Base-by-base conservation (phyloP, 352 stramenopile species). In the Globisporangium lucens region DNA sequence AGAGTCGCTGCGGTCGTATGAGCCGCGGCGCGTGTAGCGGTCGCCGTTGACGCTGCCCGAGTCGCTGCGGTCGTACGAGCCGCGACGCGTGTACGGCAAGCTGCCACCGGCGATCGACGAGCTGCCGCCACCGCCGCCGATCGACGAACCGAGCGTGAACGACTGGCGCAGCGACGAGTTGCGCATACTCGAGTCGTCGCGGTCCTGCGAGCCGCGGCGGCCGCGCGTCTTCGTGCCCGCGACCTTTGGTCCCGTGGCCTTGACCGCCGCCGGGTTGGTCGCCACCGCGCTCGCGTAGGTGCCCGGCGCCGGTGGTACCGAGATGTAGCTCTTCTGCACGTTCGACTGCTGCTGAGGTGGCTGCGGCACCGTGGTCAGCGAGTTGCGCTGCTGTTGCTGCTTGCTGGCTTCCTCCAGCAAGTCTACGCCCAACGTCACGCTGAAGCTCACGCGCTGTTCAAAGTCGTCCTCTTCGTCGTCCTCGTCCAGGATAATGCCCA, bases 381-480 rank as follows among this genome's bases (percentile, higher is more conserved):
- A 92, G 53, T 67, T 59, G 47, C 83, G 83, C 72, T 82, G 68
- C 43, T 79, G 69, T 60, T 90, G 69, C 62, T 90, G 79, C 73
- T 89, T 81, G 73, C 81, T 89, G 20, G 80, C 81, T 52, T 93
- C 84, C 29, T 93, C 85, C 5, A 79, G 15, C 29, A 87, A 62
- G 49, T 93, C 83, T 17, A 90, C 73, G 60, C 77, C 80, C 15
- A 95, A 80, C 61, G 87, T 95, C 36, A 95, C 86, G 64, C 85
- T 91, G 67, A 94, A 95, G 73, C 86, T 93, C 69, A 94, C 86
- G 60, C 82, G 82, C 67, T 91, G 75, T 13, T 78, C 71, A 43
- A 29, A 30, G 22, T 51, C 72, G 46, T 57, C 81, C 56, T 89
- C 80, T 53, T 86, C 75, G 22, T 77, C 75, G 24, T 90, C 82